These are phyloP conservation scores for Ophiostoma pallidulum DNA, from an alignment of 2,329 filamentous ascomycete genomes.

Conservation along the genomic window DNA sequence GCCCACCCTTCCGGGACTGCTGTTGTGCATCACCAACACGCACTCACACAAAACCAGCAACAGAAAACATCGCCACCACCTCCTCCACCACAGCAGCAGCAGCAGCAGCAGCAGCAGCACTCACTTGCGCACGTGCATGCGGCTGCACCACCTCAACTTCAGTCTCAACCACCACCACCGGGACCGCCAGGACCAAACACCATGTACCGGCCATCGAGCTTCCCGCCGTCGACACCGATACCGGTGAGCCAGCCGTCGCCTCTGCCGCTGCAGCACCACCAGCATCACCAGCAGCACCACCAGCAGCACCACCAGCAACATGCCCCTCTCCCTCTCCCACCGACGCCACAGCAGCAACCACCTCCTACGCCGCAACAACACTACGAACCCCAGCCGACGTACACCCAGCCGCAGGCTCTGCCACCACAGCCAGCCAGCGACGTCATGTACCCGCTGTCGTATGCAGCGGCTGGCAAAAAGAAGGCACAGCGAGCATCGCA, in stretches of 20 bases:
- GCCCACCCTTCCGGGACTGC: too few relatives aligned
- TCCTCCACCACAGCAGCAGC: constrained; percentile 4
- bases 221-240: neutral
- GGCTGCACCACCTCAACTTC: constrained; percentile 30
- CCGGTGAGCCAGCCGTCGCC: neutral
- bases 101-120: constrained; percentile 5
- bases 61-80: too few relatives aligned
- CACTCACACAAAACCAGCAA: too few relatives aligned
- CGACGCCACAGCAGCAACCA: constrained; percentile 31
- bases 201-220: neutral
- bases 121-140: constrained; percentile 2
- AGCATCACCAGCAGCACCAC: neutral
- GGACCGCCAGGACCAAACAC: neutral
- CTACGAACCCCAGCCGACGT: constrained; percentile 24
- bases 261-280: neutral
- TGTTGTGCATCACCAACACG: too few relatives aligned
- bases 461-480: constrained; percentile 40
- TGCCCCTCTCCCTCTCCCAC: constrained; percentile 14
- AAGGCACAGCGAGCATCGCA: constrained; percentile 58
- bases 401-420: constrained; percentile 17
- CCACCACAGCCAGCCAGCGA: constrained; percentile 28
- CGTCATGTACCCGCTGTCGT: constrained; percentile 32
- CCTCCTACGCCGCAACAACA: constrained; percentile 29
- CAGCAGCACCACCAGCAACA: constrained; percentile 7
- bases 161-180: constrained; percentile 25